These are phyloP conservation scores for Apophysomyces variabilis DNA, from an alignment of 371 early-diverging fungal genomes.

Conservation along the genomic window DNA sequence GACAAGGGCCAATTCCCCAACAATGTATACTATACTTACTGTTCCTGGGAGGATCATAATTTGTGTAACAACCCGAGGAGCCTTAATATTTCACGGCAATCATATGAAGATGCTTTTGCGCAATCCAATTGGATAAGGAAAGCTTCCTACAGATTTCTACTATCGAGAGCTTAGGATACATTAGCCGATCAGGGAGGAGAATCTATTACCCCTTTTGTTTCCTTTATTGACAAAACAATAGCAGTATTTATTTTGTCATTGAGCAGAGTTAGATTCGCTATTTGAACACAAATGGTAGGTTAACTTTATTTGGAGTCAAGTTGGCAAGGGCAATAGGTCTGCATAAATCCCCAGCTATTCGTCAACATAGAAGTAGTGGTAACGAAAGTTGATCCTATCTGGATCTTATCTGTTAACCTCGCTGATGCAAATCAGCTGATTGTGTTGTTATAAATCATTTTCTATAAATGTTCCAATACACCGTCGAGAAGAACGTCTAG, in stretches of 20 bases:
- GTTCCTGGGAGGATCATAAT: neutral
- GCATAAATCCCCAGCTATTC: too few species aligned
- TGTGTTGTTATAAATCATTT: too few species aligned
- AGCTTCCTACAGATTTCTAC: neutral
- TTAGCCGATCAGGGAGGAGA: neutral
- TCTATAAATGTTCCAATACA: too few species aligned
- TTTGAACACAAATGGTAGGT: neutral
- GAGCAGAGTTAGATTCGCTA: neutral
- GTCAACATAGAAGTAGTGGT: too few species aligned
- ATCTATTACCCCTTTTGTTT: neutral
- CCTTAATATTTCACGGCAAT: neutral
- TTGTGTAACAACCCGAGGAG: neutral
- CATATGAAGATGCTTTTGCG: neutral
- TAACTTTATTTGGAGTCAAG: neutral
- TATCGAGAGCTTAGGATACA: neutral
- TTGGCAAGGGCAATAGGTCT: too few species aligned
- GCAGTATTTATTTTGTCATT: neutral
- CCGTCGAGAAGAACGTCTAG: too few species aligned
- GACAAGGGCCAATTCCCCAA: too few species aligned
- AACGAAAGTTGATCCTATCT: too few species aligned
- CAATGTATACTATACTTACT: neutral
- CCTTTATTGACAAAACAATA: neutral
- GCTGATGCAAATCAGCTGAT: too few species aligned
- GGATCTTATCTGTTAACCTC: too few species aligned
- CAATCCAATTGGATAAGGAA: neutral